A percentile compares a stretch with the other conserved stretches of the same genome.
Evolutionary conservation across 225 moss, liverwort and hornwort genomes (phyloP).

Genomic region (Ulota crispa): DNA sequence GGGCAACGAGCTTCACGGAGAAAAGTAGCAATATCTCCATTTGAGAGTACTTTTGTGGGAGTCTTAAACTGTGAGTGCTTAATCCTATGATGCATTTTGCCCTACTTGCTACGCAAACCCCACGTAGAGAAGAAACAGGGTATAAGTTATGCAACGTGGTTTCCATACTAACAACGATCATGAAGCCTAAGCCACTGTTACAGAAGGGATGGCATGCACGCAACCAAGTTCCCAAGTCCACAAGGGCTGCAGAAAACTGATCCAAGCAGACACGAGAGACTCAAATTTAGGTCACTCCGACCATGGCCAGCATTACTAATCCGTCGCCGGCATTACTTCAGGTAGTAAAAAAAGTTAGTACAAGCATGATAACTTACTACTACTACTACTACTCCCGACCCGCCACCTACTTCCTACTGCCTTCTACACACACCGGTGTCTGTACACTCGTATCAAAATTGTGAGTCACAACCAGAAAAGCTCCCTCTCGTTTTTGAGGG

Average conservation of each 20-base stretch:
- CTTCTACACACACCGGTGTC: constrained; percentile 1
- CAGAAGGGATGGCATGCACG: background rate
- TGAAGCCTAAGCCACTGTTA: background rate
- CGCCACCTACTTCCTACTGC: constrained; percentile 10
- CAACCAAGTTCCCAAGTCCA: background rate
- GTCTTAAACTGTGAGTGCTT: too few relatives aligned
- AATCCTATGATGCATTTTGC: background rate
- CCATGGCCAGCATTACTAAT: background rate
- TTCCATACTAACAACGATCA: background rate
- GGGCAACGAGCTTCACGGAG: background rate
- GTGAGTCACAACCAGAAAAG: constrained; percentile 15
- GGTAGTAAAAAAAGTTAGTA: constrained; percentile 1
- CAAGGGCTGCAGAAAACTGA: background rate
- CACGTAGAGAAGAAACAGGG: background rate
- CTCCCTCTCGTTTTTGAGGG: constrained; percentile 3
- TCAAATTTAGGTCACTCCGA: background rate
- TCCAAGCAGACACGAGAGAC: background rate
- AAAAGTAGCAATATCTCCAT: background rate
- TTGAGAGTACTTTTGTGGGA: background rate
- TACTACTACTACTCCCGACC: background rate
- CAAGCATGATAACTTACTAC: constrained; percentile 7
- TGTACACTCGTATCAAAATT: constrained; percentile 52
- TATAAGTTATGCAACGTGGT: background rate
- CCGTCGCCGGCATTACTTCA: constrained; percentile 20
- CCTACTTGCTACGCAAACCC: background rate